Percentiles rank a stretch among this genome's conserved stretches.
Evolutionary conservation across 108 stramenopile species (phyloP).

Genomic region (Skeletonema tropicum): DNA sequence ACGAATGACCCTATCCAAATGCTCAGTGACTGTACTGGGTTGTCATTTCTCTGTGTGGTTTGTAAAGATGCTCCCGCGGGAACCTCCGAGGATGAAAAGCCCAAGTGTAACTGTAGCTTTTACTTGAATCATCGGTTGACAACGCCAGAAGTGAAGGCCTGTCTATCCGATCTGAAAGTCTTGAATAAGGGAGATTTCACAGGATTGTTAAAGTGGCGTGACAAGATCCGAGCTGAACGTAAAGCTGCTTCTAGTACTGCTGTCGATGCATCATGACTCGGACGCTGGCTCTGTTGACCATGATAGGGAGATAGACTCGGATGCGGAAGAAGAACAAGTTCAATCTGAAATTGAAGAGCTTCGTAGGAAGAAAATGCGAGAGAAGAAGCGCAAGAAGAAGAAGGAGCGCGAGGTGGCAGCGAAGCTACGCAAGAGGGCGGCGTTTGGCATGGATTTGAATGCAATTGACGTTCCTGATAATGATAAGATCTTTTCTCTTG

Average conservation of each 20-base stretch:
- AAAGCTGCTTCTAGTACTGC: conserved; percentile 56
- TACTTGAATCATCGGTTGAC: conserved; percentile 86
- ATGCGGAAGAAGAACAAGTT: conserved; percentile 84
- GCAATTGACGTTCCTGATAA: conserved; percentile 87
- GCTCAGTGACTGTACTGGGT: conserved; percentile 85
- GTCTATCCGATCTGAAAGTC: conserved; percentile 90
- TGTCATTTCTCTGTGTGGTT: conserved; percentile 74
- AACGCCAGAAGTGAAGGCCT: conserved; percentile 86
- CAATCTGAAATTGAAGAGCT: conserved; percentile 79
- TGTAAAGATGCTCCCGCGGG: conserved; percentile 43
- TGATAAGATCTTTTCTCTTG: conserved; percentile 83
- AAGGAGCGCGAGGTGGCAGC: conserved; percentile 85
- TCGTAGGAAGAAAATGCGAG: conserved; percentile 65
- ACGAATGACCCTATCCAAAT: conserved; percentile 91
- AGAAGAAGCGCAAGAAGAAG: conserved; percentile 88
- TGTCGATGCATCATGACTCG: conserved; percentile 47
- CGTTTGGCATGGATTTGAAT: conserved; percentile 89
- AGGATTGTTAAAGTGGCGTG: conserved; percentile 91
- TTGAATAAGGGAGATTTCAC: conserved; percentile 97
- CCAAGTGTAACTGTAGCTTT: conserved; percentile 59
- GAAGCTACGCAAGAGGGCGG: conserved; percentile 83
- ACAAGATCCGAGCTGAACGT: conserved; percentile 74
- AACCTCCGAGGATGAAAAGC: conserved; percentile 27
- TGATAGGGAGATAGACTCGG: conserved; percentile 66
- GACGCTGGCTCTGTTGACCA: conserved; percentile 33